phyloP scores from a whole-genome alignment of 1,139 yeast species.

The Lodderomyces margitis region DNA sequence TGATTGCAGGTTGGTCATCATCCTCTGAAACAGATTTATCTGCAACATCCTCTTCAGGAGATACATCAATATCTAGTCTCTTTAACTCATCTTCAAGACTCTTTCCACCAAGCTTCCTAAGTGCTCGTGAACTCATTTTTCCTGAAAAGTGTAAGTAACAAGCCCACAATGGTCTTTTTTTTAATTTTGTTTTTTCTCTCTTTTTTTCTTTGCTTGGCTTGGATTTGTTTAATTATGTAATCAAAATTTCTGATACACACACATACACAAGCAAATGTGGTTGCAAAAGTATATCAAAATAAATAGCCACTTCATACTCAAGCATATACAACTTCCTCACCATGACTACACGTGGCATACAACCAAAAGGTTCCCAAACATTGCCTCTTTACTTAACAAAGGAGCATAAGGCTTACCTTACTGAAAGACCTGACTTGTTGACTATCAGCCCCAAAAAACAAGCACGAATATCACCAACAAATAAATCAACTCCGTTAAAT shows the following conservation, averaged over 20 bases:
- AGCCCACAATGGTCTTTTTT: no score
- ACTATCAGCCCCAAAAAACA: neutral
- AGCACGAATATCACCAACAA: slow-evolving; percentile 3
- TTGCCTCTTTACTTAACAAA: neutral
- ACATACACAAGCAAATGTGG: no score
- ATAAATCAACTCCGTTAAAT: neutral
- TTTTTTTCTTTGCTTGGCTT: no score
- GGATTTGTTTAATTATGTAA: no score
- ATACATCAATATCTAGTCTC: slow-evolving; percentile 1
- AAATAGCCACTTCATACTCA: neutral
- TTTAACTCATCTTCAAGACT: slow-evolving; percentile 9
- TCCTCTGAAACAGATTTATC: slow-evolving; percentile 17
- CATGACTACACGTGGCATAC: neutral
- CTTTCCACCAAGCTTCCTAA: slow-evolving; percentile 44
- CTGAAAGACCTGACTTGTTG: neutral
- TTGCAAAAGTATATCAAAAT: slow-evolving; percentile 4
- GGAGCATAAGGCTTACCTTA: neutral
- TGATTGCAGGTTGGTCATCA: slow-evolving; percentile 11
- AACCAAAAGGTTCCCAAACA: neutral
- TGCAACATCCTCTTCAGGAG: slow-evolving; percentile 6
- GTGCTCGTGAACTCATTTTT: slow-evolving; percentile 67
- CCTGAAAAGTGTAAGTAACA: no score
- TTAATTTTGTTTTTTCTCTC: neutral
- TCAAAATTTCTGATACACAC: no score
- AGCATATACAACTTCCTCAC: no score